A percentile compares a stretch with the other conserved stretches of the same genome.
These are phyloP conservation scores for Hansenula lynferdii DNA, from an alignment of 1,139 yeast species.

Conservation along the genomic window DNA sequence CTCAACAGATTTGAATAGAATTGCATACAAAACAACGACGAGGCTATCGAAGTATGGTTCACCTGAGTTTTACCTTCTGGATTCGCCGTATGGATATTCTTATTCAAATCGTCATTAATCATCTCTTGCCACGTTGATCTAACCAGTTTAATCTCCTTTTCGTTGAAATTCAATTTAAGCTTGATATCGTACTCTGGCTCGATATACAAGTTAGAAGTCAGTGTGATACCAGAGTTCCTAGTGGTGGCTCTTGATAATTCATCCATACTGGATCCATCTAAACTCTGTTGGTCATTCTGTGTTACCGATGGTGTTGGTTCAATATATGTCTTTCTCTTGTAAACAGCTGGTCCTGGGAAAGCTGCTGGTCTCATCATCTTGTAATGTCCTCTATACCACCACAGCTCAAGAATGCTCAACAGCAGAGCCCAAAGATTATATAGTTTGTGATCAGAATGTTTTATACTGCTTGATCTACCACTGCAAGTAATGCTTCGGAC, in stretches of 20 bases:
- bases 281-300: too few relatives aligned
- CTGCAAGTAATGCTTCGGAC: too few relatives aligned
- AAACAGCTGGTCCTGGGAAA: too few relatives aligned
- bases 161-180: slow-evolving; percentile 26
- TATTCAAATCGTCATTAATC: slow-evolving; percentile 25
- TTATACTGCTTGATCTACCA: too few relatives aligned
- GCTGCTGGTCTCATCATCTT: too few relatives aligned
- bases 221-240: background rate
- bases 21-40: slow-evolving; percentile 55
- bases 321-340: too few relatives aligned
- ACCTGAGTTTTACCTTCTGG: slow-evolving; percentile 3
- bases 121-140: slow-evolving; percentile 36
- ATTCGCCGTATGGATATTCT: slow-evolving; percentile 5
- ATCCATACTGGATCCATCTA: background rate
- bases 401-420: too few relatives aligned
- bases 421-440: too few relatives aligned
- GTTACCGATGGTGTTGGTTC: too few relatives aligned
- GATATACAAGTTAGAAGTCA: background rate
- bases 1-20: slow-evolving; percentile 54
- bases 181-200: slow-evolving; percentile 6
- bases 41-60: slow-evolving; percentile 30
- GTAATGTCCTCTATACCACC: too few relatives aligned
- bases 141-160: slow-evolving; percentile 31
- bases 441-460: too few relatives aligned
- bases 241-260: background rate